Evolutionary conservation across 495 filamentous ascomycete species (phyloP).

Genomic region (Penicillium pancosmium): DNA sequence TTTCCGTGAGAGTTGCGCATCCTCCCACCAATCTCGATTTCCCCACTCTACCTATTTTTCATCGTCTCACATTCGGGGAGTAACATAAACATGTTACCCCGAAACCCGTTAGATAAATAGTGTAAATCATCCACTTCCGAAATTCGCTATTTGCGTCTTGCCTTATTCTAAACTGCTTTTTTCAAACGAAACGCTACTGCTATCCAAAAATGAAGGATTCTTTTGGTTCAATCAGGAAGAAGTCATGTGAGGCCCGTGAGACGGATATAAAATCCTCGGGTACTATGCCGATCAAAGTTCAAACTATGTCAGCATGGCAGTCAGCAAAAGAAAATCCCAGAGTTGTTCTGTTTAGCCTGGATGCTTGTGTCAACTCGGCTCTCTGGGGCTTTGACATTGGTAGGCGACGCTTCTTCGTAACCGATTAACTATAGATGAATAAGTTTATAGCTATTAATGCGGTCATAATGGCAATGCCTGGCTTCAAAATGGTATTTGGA

Average conservation of each 20-base stretch:
- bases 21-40: not conserved
- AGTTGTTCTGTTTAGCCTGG: slow-evolving; percentile 10
- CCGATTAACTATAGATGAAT: too few species aligned
- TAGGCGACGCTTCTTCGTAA: not conserved
- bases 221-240: too few species aligned
- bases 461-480: slow-evolving; percentile 8
- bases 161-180: not conserved
- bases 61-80: not conserved
- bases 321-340: slow-evolving; percentile 14
- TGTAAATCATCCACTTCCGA: not conserved
- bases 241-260: too few species aligned
- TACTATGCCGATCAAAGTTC: not conserved
- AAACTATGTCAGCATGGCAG: slow-evolving; percentile 4
- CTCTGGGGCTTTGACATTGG: slow-evolving; percentile 19
- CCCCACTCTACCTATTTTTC: not conserved
- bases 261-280: too few species aligned
- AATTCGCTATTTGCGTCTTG: not conserved
- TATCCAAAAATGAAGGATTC: not conserved
- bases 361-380: slow-evolving; percentile 10
- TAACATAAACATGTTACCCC: not conserved
- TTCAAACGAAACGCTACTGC: not conserved
- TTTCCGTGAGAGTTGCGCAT: too few species aligned
- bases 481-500: slow-evolving; percentile 16
- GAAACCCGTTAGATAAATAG: not conserved
- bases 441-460: slow-evolving; percentile 8